A percentile compares a stretch with the other conserved stretches of the same genome.
Conservation (phyloP, 1,284 basidiomycete species). For the Xerocomus minutiporus region DNA sequence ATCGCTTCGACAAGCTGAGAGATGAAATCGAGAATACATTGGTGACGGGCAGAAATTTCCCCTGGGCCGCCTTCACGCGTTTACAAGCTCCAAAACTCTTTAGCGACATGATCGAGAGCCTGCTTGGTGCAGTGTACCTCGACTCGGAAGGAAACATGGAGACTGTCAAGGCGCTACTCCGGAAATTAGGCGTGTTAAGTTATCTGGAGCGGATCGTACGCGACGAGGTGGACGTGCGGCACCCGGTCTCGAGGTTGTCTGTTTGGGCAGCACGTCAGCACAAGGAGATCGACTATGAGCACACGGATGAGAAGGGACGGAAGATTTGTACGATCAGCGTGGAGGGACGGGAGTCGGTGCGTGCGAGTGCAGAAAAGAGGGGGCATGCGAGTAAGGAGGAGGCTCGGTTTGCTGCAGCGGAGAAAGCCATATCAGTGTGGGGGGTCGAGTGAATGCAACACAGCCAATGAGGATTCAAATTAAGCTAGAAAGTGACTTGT, state of each 20-base stretch:
- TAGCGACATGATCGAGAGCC: conserved; percentile 74
- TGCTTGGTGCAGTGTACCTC: conserved; percentile 78
- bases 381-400: conserved; percentile 45
- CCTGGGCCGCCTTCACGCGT: conserved; percentile 46
- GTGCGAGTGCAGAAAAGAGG: too few species aligned
- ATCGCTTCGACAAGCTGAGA: too few species aligned
- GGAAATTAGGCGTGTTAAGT: conserved; percentile 50
- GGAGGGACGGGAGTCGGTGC: conserved; percentile 44
- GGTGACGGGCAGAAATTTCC: conserved; percentile 43
- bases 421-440: conserved; percentile 52
- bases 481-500: too few species aligned
- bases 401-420: conserved; percentile 59
- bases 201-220: conserved; percentile 59
- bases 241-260: conserved; percentile 42
- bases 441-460: conserved; percentile 21
- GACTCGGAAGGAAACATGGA: conserved; percentile 66
- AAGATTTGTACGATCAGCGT: conserved; percentile 50
- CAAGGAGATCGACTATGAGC: conserved; percentile 40
- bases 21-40: conserved; percentile 30
- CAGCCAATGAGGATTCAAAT: neutral
- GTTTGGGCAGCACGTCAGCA: conserved; percentile 52
- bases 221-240: conserved; percentile 59
- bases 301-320: conserved; percentile 41
- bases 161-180: conserved; percentile 49
- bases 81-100: conserved; percentile 70